phyloP scores from a whole-genome alignment of 2,329 filamentous ascomycete species.

The Aspergillus unguis region DNA sequence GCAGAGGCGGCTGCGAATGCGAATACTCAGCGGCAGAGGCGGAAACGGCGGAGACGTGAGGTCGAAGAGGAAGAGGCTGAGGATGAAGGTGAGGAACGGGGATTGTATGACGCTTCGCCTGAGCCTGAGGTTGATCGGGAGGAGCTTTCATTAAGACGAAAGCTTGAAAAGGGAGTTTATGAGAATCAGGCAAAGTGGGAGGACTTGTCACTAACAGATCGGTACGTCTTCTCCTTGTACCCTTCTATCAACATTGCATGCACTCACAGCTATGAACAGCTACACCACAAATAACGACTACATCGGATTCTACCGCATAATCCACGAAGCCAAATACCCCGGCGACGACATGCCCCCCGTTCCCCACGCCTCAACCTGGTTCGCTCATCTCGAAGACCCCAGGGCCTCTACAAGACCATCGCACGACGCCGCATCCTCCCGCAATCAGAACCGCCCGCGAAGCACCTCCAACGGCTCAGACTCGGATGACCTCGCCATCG shows the following conservation, averaged over 20 bases:
- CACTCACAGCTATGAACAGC: constrained; percentile 18
- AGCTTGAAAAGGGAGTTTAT: constrained; percentile 35
- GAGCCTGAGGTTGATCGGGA: constrained; percentile 36
- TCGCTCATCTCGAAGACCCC: constrained; percentile 48
- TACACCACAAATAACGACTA: constrained; percentile 62
- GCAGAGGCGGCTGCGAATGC: constrained; percentile 26
- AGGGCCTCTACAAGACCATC: constrained; percentile 3
- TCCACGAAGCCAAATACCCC: constrained; percentile 59
- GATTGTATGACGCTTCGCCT: constrained; percentile 37
- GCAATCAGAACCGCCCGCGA: constrained; percentile 17
- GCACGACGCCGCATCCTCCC: constrained; percentile 8
- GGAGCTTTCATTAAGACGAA: constrained; percentile 30
- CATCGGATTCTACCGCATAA: constrained; percentile 57
- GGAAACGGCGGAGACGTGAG: constrained; percentile 23
- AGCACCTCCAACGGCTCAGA: constrained; percentile 23
- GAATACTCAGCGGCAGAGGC: constrained; percentile 27
- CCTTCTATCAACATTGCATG: background rate
- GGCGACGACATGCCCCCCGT: constrained; percentile 53
- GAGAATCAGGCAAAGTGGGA: constrained; percentile 37
- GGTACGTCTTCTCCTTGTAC: constrained; percentile 33
- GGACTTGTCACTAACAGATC: constrained; percentile 37
- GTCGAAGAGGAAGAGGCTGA: constrained; percentile 23
- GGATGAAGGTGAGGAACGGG: constrained; percentile 31
- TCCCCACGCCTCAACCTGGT: constrained; percentile 61
- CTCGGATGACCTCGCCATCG: constrained; percentile 47